Evolutionary conservation across 2,329 filamentous ascomycete genomes (phyloP), one percentile per base, ranked within the genome.

Genomic region (Penicillium verrucosum): DNA sequence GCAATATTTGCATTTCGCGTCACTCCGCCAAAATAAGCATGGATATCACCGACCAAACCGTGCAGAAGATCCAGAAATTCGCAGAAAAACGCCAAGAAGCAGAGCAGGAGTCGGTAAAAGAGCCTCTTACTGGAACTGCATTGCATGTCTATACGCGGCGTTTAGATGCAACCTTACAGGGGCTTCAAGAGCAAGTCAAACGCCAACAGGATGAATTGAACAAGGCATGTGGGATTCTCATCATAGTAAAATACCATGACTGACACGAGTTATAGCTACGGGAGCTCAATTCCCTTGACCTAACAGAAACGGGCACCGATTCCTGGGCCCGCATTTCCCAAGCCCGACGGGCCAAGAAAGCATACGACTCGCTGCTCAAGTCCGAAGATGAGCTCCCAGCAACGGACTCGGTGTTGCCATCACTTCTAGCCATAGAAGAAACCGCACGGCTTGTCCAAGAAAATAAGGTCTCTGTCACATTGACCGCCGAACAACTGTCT

Each of bases 371-470:
- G 16, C 76, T 91, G 45, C 81, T 84, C 12, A 76, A 82, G 42
- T 79, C 81, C 14, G 81, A 86, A 50, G 86, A 88, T 9, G 85
- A 85, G 63, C 76, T 93, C 23, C 89, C 90, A 3, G 78, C 81
- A 25, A 77, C 84, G 10, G 83, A 82, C 48, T 93, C 90, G 21
- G 79, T 87, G 6, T 73, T 94, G 7, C 89, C 89, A 4, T 84
- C 86, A 7, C 78, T 95, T 5, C 70, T 94, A 40, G 89, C 90
- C 6, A 74, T 91, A 52, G 85, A 88, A 50, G 85, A 83, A 65
- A 86, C 87, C 3, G 81, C 87, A 56, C 79, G 82, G 55, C 85
- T 85, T 16, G 82, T 89, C 47, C 73, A 80, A 57, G 86, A 90
- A 63, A 88, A 86, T 18, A 85, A 83, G 62, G 75, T 77, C 21